These are phyloP conservation scores for Xylaria curta DNA, from an alignment of 495 filamentous ascomycete species.

Conservation along the genomic window DNA sequence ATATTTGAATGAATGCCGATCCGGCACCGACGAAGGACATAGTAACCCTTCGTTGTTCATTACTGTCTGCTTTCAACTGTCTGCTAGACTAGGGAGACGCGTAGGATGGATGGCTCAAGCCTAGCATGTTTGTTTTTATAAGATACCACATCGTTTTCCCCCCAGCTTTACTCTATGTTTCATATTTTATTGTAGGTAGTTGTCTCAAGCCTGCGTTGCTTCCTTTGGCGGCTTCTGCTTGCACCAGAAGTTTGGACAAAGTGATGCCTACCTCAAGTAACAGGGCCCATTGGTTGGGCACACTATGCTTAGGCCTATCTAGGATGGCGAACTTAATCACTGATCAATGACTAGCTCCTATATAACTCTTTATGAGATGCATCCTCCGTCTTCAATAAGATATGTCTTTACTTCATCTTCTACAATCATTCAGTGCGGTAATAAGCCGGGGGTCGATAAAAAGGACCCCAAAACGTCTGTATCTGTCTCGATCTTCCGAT, in stretches of 20 bases:
- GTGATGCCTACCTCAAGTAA: constrained; percentile 3
- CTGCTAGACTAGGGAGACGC: constrained; percentile 1
- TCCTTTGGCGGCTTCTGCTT: neutral
- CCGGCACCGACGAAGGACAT: constrained; percentile 14
- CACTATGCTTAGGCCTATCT: neutral
- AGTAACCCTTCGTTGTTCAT: constrained; percentile 16
- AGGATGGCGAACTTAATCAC: constrained; percentile 1
- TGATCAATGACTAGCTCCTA: constrained; percentile 5
- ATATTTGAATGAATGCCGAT: constrained; percentile 26
- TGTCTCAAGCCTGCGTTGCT: constrained; percentile 3
- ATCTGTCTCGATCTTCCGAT: neutral
- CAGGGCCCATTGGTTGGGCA: constrained; percentile 1
- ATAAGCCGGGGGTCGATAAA: constrained; percentile 1
- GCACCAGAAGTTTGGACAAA: constrained; percentile 17
- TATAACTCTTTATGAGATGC: neutral
- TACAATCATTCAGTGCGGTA: neutral
- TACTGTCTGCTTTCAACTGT: constrained; percentile 15
- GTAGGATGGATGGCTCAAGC: constrained; percentile 25
- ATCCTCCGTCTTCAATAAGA: neutral
- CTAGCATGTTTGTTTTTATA: constrained; percentile 27
- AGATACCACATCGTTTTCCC: constrained; percentile 26
- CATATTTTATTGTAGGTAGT: constrained; percentile 4
- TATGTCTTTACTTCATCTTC: constrained; percentile 2
- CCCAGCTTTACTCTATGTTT: constrained; percentile 19
- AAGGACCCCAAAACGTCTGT: neutral